phyloP scores from a whole-genome alignment of 192 early-diverging fungal species.

The Glomus cerebriforme region DNA sequence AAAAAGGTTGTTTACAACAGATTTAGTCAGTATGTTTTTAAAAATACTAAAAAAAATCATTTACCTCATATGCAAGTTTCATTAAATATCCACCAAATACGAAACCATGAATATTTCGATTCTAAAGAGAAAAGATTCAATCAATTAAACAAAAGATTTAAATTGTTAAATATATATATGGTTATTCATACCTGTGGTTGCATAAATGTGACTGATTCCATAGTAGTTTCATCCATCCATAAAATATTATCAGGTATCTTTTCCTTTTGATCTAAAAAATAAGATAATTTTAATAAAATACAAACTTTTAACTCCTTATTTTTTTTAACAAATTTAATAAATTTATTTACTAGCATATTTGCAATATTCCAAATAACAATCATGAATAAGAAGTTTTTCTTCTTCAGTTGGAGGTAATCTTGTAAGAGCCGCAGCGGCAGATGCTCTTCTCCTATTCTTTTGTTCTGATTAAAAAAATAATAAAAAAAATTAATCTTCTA shows the following conservation, averaged over 20 bases:
- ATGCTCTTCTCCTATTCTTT: constrained; percentile 54
- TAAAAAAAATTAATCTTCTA: not conserved
- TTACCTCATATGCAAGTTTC: constrained; percentile 76
- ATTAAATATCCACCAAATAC: constrained; percentile 85
- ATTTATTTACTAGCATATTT: constrained; percentile 54
- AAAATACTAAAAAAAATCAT: not conserved
- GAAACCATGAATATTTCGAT: constrained; percentile 42
- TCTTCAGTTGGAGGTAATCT: constrained; percentile 77
- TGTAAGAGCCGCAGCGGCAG: constrained; percentile 51
- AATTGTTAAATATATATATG: not conserved
- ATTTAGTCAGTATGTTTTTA: too few relatives aligned
- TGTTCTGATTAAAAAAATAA: constrained; percentile 39
- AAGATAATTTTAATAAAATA: not conserved
- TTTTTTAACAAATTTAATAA: not conserved
- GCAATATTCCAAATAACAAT: constrained; percentile 71
- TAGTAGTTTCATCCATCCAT: constrained; percentile 79
- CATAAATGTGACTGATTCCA: constrained; percentile 68
- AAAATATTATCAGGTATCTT: constrained; percentile 50
- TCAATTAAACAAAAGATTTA: not conserved
- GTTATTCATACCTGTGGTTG: constrained; percentile 76
- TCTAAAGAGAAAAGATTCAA: not conserved
- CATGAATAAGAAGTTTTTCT: constrained; percentile 78
- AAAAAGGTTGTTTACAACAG: not conserved
- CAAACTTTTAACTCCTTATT: too few relatives aligned
- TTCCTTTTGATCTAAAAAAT: constrained; percentile 30